Base-by-base conservation (phyloP, 352 stramenopile species). In the Phytophthora litchii region DNA sequence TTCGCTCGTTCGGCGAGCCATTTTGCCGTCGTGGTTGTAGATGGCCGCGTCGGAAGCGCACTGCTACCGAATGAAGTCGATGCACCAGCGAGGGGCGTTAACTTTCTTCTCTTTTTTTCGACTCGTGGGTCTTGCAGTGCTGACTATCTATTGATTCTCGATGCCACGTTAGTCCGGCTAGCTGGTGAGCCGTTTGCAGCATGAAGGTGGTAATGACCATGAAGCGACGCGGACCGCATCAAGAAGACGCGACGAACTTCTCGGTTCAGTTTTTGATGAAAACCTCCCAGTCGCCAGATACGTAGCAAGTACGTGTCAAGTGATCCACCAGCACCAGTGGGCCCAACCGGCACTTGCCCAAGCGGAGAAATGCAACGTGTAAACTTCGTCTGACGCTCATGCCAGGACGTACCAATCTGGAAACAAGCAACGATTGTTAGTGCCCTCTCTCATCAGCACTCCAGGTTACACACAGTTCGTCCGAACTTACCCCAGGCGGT, bases 311-410 rank as follows among this genome's bases (percentile, higher is more conserved):
- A 45, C 63, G 64, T 44, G 83, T 85, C 45, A 73, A 70, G 59
- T 64, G 44, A 68, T 92, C 80, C 17, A 83, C 80, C 43, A 92
- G 75, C 44, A 82, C 60, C 34, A 92, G 40, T 13, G 74, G 61
- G 25, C 76, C 71, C 45, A 88, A 60, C 42, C 66, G 64, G 60
- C 65, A 68, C 35, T 68, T 72, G 32, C 83, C 76, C 37, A 60
- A 55, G 2, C 68, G 67, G 13, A 90, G 46, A 60, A 86, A 84
- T 25, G 71, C 74, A 47, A 87, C 45, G 46, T 82, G 80, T 40
- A 89, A 55, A 50, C 78, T 90, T 64, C 82, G 80, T 55, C 75
- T 72, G 45, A 88, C 70, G 19, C 70, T 87, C 61, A 82, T 81
- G 17, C 77, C 73, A 6, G 76, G 70, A 14, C 63, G 54, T 19